Percentiles rank a stretch among this genome's conserved stretches.
These are phyloP conservation scores for Rubroshorea leprosula DNA, from an alignment of 345 rosid genomes.

Conservation along the genomic window DNA sequence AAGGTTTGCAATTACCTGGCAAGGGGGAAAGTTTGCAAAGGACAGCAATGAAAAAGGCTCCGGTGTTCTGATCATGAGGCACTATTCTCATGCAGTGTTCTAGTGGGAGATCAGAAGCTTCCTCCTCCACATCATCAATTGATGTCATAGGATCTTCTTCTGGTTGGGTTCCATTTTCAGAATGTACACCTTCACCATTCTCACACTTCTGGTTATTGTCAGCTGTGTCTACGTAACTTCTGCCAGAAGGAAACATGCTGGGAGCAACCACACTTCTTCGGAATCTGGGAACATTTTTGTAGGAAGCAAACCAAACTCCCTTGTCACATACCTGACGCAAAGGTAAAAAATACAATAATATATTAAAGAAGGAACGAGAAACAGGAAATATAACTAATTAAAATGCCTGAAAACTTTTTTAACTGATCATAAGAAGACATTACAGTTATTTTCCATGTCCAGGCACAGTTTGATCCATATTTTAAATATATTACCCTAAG, in stretches of 20 bases:
- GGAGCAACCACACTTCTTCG: conserved; percentile 47
- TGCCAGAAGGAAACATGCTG: conserved; percentile 88
- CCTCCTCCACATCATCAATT: conserved; percentile 38
- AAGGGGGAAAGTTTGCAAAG: conserved; percentile 63
- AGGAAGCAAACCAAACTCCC: conserved; percentile 63
- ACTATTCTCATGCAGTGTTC: conserved; percentile 85
- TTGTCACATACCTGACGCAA: conserved; percentile 62
- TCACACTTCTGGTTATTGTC: conserved; percentile 23
- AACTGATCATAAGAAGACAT: too few species aligned
- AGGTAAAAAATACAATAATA: too few species aligned
- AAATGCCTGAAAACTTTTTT: too few species aligned
- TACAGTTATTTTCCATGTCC: too few species aligned
- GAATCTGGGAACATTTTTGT: conserved; percentile 49
- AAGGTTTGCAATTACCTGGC: conserved; percentile 64
- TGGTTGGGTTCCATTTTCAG: conserved; percentile 28
- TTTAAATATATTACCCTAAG: too few species aligned
- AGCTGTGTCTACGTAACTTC: conserved; percentile 22
- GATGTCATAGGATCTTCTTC: conserved; percentile 22
- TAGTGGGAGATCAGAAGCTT: conserved; percentile 68
- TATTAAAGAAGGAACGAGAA: too few species aligned
- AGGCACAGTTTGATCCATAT: too few species aligned
- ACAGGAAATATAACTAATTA: neutral
- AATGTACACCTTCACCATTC: conserved; percentile 23
- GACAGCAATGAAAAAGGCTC: conserved; percentile 90
- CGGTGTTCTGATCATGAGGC: conserved; percentile 96